A percentile compares a stretch with the other conserved stretches of the same genome.
Conservation (phyloP, 495 filamentous ascomycete species). For the Daldinia concentrica region DNA sequence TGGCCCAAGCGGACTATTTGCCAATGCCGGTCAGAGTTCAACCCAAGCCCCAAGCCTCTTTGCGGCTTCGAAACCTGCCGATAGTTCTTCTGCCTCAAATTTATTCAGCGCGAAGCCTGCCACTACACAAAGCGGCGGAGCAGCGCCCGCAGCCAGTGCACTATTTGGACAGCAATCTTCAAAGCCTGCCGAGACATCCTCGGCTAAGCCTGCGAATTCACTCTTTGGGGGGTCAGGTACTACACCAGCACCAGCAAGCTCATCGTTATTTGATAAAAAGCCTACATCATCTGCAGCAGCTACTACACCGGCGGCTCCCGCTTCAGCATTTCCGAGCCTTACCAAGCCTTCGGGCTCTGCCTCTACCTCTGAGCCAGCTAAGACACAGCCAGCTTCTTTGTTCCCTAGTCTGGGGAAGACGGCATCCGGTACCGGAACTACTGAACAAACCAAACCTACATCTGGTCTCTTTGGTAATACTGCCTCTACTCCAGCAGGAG, state of each 20-base stretch:
- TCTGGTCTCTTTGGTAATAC: slow-evolving; percentile 45
- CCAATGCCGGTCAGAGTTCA: slow-evolving; percentile 17
- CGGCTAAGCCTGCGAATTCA: slow-evolving; percentile 25
- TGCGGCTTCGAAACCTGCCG: slow-evolving; percentile 37
- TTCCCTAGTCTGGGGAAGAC: slow-evolving; percentile 32
- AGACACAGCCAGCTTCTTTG: slow-evolving; percentile 27
- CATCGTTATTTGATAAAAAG: slow-evolving; percentile 29
- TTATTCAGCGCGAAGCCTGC: slow-evolving; percentile 39
- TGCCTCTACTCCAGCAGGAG: slow-evolving; percentile 30
- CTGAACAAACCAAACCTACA: slow-evolving; percentile 44
- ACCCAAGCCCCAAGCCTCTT: slow-evolving; percentile 32
- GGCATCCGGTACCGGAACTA: slow-evolving; percentile 16
- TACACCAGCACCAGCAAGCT: slow-evolving; percentile 23
- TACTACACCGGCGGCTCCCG: slow-evolving; percentile 41
- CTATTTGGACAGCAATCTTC: slow-evolving; percentile 36
- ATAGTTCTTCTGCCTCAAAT: slow-evolving; percentile 19
- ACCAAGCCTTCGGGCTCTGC: slow-evolving; percentile 37
- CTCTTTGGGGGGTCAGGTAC: slow-evolving; percentile 23
- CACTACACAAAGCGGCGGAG: slow-evolving; percentile 18
- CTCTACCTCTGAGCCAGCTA: slow-evolving; percentile 31
- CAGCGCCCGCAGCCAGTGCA: neutral
- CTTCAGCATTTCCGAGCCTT: slow-evolving; percentile 37
- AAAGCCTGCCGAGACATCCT: slow-evolving; percentile 39
- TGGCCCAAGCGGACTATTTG: slow-evolving; percentile 23
- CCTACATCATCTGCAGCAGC: slow-evolving; percentile 29